These are phyloP conservation scores for Omphalotus olearius DNA, from an alignment of 1,284 basidiomycete genomes.

Conservation along the genomic window DNA sequence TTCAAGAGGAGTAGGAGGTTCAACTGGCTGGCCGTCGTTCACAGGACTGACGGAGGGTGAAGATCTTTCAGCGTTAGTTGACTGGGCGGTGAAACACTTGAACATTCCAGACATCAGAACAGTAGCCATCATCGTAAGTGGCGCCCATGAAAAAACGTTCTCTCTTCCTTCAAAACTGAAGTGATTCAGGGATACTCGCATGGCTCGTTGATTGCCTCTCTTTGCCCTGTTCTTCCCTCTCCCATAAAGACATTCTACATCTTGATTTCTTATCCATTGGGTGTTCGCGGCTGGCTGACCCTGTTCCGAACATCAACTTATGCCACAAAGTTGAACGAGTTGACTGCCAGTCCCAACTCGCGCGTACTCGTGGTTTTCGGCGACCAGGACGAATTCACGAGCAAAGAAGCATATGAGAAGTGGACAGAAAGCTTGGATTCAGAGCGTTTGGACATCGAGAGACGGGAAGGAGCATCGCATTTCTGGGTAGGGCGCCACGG, in stretches of 20 bases:
- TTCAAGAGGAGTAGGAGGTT: conserved; percentile 69
- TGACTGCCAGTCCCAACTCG: conserved; percentile 39
- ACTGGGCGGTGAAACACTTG: conserved; percentile 41
- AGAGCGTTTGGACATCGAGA: conserved; percentile 23
- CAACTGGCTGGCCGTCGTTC: conserved; percentile 65
- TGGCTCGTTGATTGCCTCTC: conserved; percentile 68
- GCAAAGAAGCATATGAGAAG: conserved; percentile 42
- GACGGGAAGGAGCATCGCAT: conserved; percentile 17
- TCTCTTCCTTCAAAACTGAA: not conserved
- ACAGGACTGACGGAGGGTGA: conserved; percentile 63
- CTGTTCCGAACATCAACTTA: conserved; percentile 59
- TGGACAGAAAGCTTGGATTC: conserved; percentile 46
- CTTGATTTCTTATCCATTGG: conserved; percentile 74
- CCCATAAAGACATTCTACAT: conserved; percentile 58
- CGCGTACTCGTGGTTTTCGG: conserved; percentile 67
- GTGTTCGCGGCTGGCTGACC: conserved; percentile 64
- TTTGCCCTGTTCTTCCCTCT: conserved; percentile 46
- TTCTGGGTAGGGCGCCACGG: conserved; percentile 12
- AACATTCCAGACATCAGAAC: conserved; percentile 38
- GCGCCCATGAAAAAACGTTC: not conserved
- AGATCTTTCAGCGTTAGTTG: conserved; percentile 60
- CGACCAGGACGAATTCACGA: conserved; percentile 71
- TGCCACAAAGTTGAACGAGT: conserved; percentile 39
- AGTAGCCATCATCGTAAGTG: conserved; percentile 51
- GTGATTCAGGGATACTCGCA: conserved; percentile 70